phyloP scores from a whole-genome alignment of 2,329 filamentous ascomycete species.

The Alternaria metachromatica region DNA sequence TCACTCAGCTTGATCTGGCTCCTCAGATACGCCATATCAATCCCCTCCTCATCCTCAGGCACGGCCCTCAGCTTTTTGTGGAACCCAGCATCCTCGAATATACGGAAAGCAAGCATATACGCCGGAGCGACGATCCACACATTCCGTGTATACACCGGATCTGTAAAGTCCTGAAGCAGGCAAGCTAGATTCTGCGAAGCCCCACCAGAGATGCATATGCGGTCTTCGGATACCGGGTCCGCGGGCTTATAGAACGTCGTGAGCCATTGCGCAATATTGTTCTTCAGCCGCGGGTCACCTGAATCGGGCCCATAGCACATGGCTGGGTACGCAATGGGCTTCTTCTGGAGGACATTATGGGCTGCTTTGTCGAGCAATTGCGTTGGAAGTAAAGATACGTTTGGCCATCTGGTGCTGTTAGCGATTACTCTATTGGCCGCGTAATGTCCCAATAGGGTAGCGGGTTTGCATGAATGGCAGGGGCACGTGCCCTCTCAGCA shows the following conservation, averaged over 20 bases:
- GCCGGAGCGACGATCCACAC: conserved; percentile 84
- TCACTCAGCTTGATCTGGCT: conserved; percentile 60
- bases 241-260: conserved; percentile 63
- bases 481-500: conserved; percentile 43
- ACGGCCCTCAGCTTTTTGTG: conserved; percentile 69
- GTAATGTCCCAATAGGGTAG: conserved; percentile 17
- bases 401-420: conserved; percentile 66
- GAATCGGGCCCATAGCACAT: conserved; percentile 81
- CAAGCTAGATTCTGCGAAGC: conserved; percentile 83
- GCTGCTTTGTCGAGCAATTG: conserved; percentile 67
- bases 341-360: conserved; percentile 66
- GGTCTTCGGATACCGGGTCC: conserved; percentile 56
- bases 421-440: conserved; percentile 23
- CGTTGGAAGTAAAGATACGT: conserved; percentile 69
- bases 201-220: conserved; percentile 83
- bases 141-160: conserved; percentile 74
- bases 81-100: conserved; percentile 83
- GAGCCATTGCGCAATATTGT: conserved; percentile 74
- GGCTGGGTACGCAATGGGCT: conserved; percentile 65
- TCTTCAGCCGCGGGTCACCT: conserved; percentile 64
- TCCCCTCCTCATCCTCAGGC: conserved; percentile 78
- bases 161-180: conserved; percentile 79
- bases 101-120: conserved; percentile 84
- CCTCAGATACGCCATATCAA: conserved; percentile 70
- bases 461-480: conserved; percentile 3